phyloP scores from a whole-genome alignment of 495 filamentous ascomycete genomes.

The Penicillium maclennaniae region DNA sequence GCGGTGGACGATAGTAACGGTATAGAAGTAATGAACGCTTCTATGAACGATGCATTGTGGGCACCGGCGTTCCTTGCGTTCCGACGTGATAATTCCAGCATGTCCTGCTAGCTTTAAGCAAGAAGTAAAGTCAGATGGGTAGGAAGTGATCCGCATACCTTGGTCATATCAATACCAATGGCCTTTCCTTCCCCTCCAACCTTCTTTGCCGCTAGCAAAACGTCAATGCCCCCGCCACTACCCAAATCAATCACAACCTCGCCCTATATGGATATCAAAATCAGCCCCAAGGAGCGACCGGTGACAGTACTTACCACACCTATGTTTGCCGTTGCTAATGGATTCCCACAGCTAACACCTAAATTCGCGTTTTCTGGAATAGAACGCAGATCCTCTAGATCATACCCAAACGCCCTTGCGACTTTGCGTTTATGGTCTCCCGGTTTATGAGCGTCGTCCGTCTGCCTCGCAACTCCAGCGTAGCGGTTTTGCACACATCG shows the following conservation, averaged over 20 bases:
- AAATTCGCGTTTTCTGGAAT: conserved; percentile 7
- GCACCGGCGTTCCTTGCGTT: conserved; percentile 38
- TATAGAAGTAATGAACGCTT: conserved; percentile 51
- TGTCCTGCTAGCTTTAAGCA: conserved; percentile 39
- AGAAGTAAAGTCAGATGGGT: not conserved
- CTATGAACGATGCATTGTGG: conserved; percentile 48
- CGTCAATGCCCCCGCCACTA: conserved; percentile 60
- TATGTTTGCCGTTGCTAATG: conserved; percentile 17
- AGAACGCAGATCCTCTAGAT: conserved; percentile 2
- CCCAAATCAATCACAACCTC: conserved; percentile 63
- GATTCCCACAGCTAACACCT: conserved; percentile 11
- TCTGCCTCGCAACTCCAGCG: conserved; percentile 2
- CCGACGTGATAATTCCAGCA: conserved; percentile 49
- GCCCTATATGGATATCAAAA: conserved; percentile 34
- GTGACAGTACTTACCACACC: not conserved
- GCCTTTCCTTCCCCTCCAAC: conserved; percentile 51
- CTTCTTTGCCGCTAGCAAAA: conserved; percentile 55
- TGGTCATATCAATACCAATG: conserved; percentile 66
- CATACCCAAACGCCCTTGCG: conserved; percentile 6
- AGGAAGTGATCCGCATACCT: conserved; percentile 29
- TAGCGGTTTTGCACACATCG: conserved; percentile 7
- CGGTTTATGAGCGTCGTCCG: not conserved
- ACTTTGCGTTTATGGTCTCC: conserved; percentile 3
- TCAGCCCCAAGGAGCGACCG: not conserved
- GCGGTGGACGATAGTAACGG: conserved; percentile 37